These are phyloP conservation scores for Macadamia tetraphylla DNA, from an alignment of 164 flowering plant genomes.

Conservation along the genomic window DNA sequence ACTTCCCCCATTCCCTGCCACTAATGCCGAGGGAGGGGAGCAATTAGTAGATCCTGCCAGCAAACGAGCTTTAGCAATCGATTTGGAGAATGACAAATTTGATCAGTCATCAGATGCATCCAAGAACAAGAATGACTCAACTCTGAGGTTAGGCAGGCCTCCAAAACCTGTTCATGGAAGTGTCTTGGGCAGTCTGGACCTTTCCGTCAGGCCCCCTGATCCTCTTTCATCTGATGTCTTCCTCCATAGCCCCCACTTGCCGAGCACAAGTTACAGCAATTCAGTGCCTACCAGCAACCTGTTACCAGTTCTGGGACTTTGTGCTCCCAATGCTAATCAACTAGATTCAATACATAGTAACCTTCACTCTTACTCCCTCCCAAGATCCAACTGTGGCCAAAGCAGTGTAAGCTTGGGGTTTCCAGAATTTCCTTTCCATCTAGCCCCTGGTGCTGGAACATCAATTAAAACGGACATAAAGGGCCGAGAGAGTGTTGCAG, in stretches of 20 bases:
- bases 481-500: slow-evolving; percentile 29
- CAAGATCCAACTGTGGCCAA: slow-evolving; percentile 39
- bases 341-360: slow-evolving; percentile 41
- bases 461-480: slow-evolving; percentile 31
- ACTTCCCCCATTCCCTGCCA: slow-evolving; percentile 15
- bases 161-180: slow-evolving; percentile 25
- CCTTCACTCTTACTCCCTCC: slow-evolving; percentile 9
- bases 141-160: slow-evolving; percentile 25
- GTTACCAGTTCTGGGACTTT: slow-evolving; percentile 80
- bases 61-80: slow-evolving; percentile 30
- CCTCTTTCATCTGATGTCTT: slow-evolving; percentile 24
- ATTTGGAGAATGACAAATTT: slow-evolving; percentile 27
- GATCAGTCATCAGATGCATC: slow-evolving; percentile 27
- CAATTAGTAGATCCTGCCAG: slow-evolving; percentile 20
- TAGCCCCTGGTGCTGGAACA: slow-evolving; percentile 32
- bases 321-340: slow-evolving; percentile 80
- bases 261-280: slow-evolving; percentile 24
- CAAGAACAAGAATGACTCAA: slow-evolving; percentile 29
- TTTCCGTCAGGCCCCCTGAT: slow-evolving; percentile 31
- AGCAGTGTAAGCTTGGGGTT: slow-evolving; percentile 28
- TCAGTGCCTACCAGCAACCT: slow-evolving; percentile 33
- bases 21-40: slow-evolving; percentile 19
- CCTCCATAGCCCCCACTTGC: slow-evolving; percentile 28
- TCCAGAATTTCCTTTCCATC: slow-evolving; percentile 63
- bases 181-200: slow-evolving; percentile 33